Percentiles rank a stretch among this genome's conserved stretches.
phyloP scores from a whole-genome alignment of 345 rosid genomes.

The Brassica cretica region DNA sequence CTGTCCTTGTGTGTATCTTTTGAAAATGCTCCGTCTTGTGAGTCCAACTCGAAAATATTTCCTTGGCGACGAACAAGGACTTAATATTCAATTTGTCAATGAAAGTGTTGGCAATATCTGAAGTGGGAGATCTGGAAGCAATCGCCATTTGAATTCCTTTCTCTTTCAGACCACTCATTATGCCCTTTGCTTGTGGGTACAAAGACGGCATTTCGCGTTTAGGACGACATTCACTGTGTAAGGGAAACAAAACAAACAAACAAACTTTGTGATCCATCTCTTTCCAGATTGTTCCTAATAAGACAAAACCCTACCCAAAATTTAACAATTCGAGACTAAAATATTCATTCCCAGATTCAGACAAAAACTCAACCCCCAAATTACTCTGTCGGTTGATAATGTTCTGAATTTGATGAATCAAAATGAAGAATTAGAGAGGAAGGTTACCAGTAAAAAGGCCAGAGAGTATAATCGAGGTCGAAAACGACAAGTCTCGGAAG shows the following conservation, averaged over 20 bases:
- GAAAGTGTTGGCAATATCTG: slow-evolving; percentile 69
- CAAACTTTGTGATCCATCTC: not conserved
- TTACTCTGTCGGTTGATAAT: not conserved
- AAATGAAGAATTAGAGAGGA: not conserved
- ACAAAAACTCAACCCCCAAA: not conserved
- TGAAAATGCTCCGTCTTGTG: slow-evolving; percentile 86
- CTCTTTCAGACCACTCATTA: slow-evolving; percentile 63
- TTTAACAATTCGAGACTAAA: not conserved
- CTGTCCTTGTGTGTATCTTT: slow-evolving; percentile 67
- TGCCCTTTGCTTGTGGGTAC: slow-evolving; percentile 80
- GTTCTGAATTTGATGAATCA: not conserved
- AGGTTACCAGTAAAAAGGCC: slow-evolving; percentile 81
- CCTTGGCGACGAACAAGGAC: slow-evolving; percentile 66
- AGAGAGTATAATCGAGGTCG: slow-evolving; percentile 85
- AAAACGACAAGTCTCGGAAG: slow-evolving; percentile 71
- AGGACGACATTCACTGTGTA: slow-evolving; percentile 59
- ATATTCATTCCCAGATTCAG: not conserved
- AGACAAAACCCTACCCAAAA: not conserved
- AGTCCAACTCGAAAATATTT: slow-evolving; percentile 70
- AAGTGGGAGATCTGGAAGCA: slow-evolving; percentile 81
- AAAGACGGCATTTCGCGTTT: slow-evolving; percentile 71
- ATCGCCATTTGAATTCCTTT: slow-evolving; percentile 71
- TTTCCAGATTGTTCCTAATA: not conserved
- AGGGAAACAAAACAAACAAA: not conserved
- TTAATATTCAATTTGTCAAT: slow-evolving; percentile 61